phyloP scores from a whole-genome alignment of 2,329 filamentous ascomycete genomes.

The Penicillium sp. region DNA sequence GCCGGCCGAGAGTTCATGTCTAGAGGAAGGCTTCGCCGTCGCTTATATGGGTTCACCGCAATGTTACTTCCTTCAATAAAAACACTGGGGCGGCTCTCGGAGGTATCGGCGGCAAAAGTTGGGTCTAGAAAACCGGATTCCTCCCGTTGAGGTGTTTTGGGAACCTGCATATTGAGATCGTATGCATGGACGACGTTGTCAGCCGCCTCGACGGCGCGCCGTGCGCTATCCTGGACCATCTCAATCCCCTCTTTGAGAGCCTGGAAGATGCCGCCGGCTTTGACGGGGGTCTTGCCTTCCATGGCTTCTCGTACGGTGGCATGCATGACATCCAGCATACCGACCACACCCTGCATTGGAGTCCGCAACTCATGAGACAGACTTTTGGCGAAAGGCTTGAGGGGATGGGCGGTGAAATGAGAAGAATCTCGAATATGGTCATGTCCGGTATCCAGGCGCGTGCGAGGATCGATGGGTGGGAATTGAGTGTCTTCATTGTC shows the following conservation, averaged over 20 bases:
- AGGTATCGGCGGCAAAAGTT: conserved; percentile 23
- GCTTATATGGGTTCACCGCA: conserved; percentile 48
- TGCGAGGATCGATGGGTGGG: conserved; percentile 24
- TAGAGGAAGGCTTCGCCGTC: conserved; percentile 45
- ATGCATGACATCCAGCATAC: conserved; percentile 77
- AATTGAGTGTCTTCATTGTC: conserved; percentile 32
- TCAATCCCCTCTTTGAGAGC: conserved; percentile 70
- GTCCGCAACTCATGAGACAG: conserved; percentile 72
- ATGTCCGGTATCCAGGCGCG: conserved; percentile 41
- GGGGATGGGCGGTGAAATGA: conserved; percentile 60
- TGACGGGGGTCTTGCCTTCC: conserved; percentile 54
- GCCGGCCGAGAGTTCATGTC: conserved; percentile 38
- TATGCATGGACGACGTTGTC: conserved; percentile 77
- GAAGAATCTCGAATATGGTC: conserved; percentile 57
- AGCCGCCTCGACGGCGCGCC: conserved; percentile 70
- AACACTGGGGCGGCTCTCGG: conserved; percentile 43
- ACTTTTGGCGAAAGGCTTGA: conserved; percentile 72
- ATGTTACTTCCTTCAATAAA: conserved; percentile 49
- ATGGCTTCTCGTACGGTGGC: conserved; percentile 69
- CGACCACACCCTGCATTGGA: conserved; percentile 75
- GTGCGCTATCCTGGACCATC: conserved; percentile 71
- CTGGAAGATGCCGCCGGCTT: conserved; percentile 59
- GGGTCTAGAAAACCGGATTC: conserved; percentile 38
- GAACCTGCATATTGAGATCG: conserved; percentile 73
- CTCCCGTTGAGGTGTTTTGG: conserved; percentile 59